Conservation (phyloP, 1,139 yeast genomes). For the Candida neerlandica region DNA sequence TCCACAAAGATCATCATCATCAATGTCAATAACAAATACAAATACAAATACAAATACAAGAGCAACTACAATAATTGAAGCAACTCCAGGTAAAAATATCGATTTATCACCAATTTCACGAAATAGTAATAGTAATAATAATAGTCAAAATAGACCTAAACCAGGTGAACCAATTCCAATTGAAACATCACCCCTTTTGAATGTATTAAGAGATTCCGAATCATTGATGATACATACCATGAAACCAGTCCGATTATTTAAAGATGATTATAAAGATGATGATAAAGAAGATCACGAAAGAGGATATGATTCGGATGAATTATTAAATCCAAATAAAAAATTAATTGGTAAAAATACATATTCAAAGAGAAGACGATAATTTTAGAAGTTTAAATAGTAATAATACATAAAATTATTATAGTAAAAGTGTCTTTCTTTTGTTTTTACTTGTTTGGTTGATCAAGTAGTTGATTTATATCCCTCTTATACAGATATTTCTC, state of each 20-base stretch:
- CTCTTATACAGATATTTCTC: constrained; percentile 51
- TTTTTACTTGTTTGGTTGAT: background rate
- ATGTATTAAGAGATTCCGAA: constrained; percentile 15
- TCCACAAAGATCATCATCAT: constrained; percentile 5
- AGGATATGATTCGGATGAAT: constrained; percentile 22
- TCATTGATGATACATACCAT: background rate
- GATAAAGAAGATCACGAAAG: too few relatives aligned
- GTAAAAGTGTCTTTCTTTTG: background rate
- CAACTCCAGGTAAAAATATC: constrained; percentile 10
- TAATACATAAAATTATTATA: constrained; percentile 12
- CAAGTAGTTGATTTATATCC: background rate
- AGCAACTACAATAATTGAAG: constrained; percentile 1
- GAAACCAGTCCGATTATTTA: constrained; percentile 3
- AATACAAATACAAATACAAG: too few relatives aligned
- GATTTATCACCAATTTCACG: constrained; percentile 23
- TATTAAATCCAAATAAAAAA: constrained; percentile 14
- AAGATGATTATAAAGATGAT: too few relatives aligned
- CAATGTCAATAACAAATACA: background rate
- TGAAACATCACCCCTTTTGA: constrained; percentile 36
- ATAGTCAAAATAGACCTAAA: constrained; percentile 15
- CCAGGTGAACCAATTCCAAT: constrained; percentile 42
- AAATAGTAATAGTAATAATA: background rate
- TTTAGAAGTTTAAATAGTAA: constrained; percentile 4
- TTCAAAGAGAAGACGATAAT: constrained; percentile 10
- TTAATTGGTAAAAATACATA: constrained; percentile 8